phyloP scores from a whole-genome alignment of 768 basidiomycete genomes.

The Leccinum uliginosum region DNA sequence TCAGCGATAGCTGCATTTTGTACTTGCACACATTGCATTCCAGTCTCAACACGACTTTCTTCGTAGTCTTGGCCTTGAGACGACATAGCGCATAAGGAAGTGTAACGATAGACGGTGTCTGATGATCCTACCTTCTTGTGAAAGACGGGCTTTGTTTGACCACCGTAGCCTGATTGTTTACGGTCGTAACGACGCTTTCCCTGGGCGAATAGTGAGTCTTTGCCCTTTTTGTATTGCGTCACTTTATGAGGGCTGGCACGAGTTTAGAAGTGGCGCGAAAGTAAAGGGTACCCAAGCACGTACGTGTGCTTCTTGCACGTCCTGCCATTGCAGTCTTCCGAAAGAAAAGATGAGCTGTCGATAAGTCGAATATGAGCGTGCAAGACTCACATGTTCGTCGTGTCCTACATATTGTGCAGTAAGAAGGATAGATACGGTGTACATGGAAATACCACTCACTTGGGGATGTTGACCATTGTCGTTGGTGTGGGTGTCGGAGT shows the following conservation, averaged over 20 bases:
- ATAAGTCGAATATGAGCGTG: background rate
- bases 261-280: background rate
- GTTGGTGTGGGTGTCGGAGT: conserved; percentile 26
- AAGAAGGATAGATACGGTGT: conserved; percentile 11
- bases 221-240: conserved; percentile 99
- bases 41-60: conserved; percentile 97
- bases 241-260: conserved; percentile 91
- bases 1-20: conserved; percentile 93
- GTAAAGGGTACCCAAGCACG: conserved; percentile 27
- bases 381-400: conserved; percentile 86
- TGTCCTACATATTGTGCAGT: conserved; percentile 50
- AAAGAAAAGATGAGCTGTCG: conserved; percentile 8
- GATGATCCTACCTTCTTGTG: conserved; percentile 81
- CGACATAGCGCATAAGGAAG: background rate
- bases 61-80: conserved; percentile 89
- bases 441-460: conserved; percentile 47
- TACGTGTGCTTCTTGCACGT: conserved; percentile 97
- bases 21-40: conserved; percentile 99
- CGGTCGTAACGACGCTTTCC: conserved; percentile 99
- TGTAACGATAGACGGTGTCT: background rate
- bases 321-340: conserved; percentile 90
- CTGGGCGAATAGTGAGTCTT: conserved; percentile 96
- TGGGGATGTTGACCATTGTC: conserved; percentile 91
- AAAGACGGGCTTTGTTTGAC: conserved; percentile 99
- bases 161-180: conserved; percentile 98